Evolutionary conservation across 177 flowering plant genomes (phyloP).

Genomic region (Tripterygium wilfordii): DNA sequence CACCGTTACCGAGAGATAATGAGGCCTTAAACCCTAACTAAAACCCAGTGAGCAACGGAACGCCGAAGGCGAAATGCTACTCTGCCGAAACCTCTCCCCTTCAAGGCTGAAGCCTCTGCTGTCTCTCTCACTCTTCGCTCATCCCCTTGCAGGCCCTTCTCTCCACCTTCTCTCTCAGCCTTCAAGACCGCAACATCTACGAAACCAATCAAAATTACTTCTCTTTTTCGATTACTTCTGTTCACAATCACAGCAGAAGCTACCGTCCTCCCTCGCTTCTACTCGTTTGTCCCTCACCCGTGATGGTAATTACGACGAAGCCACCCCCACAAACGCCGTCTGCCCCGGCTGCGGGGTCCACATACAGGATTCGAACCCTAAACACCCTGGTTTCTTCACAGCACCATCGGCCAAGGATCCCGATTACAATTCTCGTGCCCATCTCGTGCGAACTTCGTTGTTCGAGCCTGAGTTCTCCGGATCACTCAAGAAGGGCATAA

Average conservation of each 20-base stretch:
- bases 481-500: slow-evolving; percentile 52
- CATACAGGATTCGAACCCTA: slow-evolving; percentile 66
- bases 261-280: slow-evolving; percentile 7
- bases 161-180: slow-evolving; percentile 1
- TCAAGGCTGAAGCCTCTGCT: slow-evolving; percentile 25
- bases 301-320: slow-evolving; percentile 77
- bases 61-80: slow-evolving; percentile 13
- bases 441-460: slow-evolving; percentile 32
- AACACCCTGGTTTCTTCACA: slow-evolving; percentile 71
- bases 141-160: slow-evolving; percentile 7
- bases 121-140: slow-evolving; percentile 13
- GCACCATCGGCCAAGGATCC: slow-evolving; percentile 44
- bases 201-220: neutral
- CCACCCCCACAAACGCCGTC: slow-evolving; percentile 21
- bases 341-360: slow-evolving; percentile 92
- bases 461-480: slow-evolving; percentile 56
- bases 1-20: too few species aligned
- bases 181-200: too few species aligned
- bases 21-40: too few species aligned
- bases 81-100: slow-evolving; percentile 24
- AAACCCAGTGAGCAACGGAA: too few species aligned
- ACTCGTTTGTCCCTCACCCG: slow-evolving; percentile 30
- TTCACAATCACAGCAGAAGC: neutral
- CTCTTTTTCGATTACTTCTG: too few species aligned
- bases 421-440: slow-evolving; percentile 20